A percentile compares a stretch with the other conserved stretches of the same genome.
Conservation (phyloP, 1,284 basidiomycete species). For the Tausonia pullulans region DNA sequence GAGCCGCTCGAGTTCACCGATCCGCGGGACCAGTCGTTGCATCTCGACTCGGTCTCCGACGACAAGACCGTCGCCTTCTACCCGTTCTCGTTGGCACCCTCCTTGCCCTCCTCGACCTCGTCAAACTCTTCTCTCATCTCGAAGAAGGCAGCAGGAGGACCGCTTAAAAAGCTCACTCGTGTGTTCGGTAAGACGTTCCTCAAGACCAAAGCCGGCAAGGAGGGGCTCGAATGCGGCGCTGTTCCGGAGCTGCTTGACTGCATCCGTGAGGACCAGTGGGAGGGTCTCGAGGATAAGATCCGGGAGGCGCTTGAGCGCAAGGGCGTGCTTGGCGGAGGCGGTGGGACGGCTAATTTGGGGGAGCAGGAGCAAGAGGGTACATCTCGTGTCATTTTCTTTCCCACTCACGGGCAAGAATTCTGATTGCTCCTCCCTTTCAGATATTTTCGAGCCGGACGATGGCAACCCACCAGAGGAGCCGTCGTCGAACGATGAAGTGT, state of each 20-base stretch:
- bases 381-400: too few relatives aligned
- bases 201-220: neutral
- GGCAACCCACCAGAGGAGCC: too few relatives aligned
- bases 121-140: neutral
- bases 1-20: constrained; percentile 2
- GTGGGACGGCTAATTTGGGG: neutral
- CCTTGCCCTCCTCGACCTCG: neutral
- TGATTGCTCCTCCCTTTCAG: too few relatives aligned
- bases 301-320: constrained; percentile 7
- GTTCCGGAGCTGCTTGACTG: neutral
- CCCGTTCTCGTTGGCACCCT: neutral
- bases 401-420: too few relatives aligned
- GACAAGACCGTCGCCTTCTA: neutral
- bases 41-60: neutral
- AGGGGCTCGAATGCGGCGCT: neutral
- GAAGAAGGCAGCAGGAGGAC: neutral
- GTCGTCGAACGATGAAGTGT: too few relatives aligned
- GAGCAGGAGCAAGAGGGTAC: too few relatives aligned
- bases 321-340: constrained; percentile 2
- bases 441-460: too few relatives aligned
- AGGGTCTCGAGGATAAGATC: constrained; percentile 12
- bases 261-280: constrained; percentile 10
- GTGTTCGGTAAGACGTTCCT: constrained; percentile 7
- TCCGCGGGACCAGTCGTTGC: neutral
- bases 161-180: neutral